Percentiles rank a stretch among this genome's conserved stretches.
phyloP scores from a whole-genome alignment of 2,329 filamentous ascomycete genomes.

The Claviceps sp. region DNA sequence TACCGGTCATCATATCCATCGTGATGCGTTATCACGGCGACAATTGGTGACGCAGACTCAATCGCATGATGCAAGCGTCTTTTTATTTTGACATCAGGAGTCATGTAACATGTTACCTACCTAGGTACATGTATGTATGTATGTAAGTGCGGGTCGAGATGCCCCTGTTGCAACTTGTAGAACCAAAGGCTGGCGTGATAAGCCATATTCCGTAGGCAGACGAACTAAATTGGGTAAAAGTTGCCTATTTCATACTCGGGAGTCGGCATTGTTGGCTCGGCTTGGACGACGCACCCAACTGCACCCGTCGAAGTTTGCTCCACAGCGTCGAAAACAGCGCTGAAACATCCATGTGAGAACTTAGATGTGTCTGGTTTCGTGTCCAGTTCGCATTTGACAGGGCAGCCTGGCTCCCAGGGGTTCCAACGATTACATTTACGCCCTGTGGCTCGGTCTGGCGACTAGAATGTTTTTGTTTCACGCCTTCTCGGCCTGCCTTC shows the following conservation, averaged over 20 bases:
- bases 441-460: neutral
- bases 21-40: neutral
- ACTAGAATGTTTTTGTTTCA: too few relatives aligned
- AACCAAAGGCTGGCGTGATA: neutral
- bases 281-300: neutral
- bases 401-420: neutral
- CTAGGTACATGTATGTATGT: too few relatives aligned
- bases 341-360: too few relatives aligned
- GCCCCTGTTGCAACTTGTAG: neutral
- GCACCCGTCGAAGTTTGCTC: neutral
- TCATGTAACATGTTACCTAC: neutral
- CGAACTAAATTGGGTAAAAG: too few relatives aligned
- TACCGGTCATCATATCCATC: too few relatives aligned
- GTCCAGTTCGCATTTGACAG: neutral
- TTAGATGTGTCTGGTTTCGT: neutral
- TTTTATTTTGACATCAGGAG: neutral
- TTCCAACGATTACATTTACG: neutral
- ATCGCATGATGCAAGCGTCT: neutral
- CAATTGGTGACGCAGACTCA: neutral
- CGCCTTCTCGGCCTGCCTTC: too few relatives aligned
- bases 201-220: neutral
- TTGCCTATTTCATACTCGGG: neutral
- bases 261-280: neutral
- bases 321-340: too few relatives aligned
- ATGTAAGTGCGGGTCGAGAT: neutral